Percentiles rank a stretch among this genome's conserved stretches.
Conservation (phyloP, 495 filamentous ascomycete genomes). For the Parathielavia appendiculata region DNA sequence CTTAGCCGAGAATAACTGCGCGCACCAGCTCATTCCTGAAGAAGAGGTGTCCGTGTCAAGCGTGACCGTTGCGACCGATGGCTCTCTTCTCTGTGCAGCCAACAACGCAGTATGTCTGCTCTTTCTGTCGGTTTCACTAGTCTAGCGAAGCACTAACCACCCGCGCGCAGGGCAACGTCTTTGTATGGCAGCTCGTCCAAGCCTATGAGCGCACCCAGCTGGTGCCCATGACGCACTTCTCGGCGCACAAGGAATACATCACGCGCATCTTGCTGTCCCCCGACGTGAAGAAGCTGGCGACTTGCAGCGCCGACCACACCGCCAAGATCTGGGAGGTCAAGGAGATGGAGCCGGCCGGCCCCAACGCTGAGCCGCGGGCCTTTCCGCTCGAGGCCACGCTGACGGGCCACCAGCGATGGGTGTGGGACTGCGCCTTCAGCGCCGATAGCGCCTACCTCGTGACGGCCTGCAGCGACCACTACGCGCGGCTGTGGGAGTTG, state of each 20-base stretch:
- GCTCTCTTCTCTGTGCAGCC: constrained; percentile 87
- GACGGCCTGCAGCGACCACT: constrained; percentile 97
- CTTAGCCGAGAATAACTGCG: constrained; percentile 92
- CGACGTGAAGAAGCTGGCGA: constrained; percentile 94
- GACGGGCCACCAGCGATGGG: constrained; percentile 94
- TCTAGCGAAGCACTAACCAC: constrained; percentile 1
- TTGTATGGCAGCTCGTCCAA: constrained; percentile 89
- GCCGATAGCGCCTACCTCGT: constrained; percentile 95
- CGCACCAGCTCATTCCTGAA: constrained; percentile 92
- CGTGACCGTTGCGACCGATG: constrained; percentile 93
- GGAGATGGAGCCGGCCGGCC: constrained; percentile 46
- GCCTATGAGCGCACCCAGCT: constrained; percentile 79
- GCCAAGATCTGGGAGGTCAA: constrained; percentile 96
- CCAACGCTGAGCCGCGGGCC: constrained; percentile 38
- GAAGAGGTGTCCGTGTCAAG: constrained; percentile 89
- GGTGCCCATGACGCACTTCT: constrained; percentile 85
- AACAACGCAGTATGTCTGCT: constrained; percentile 69
- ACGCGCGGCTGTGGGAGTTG: constrained; percentile 94
- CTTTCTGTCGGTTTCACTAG: neutral
- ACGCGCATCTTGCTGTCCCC: constrained; percentile 93
- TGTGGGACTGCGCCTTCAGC: constrained; percentile 98
- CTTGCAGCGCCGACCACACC: constrained; percentile 95
- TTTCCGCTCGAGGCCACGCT: constrained; percentile 85
- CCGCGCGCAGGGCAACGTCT: constrained; percentile 75
- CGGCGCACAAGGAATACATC: constrained; percentile 88